Evolutionary conservation across 1,139 yeast genomes (phyloP).

Genomic region (Entelexis sorbosivorans): DNA sequence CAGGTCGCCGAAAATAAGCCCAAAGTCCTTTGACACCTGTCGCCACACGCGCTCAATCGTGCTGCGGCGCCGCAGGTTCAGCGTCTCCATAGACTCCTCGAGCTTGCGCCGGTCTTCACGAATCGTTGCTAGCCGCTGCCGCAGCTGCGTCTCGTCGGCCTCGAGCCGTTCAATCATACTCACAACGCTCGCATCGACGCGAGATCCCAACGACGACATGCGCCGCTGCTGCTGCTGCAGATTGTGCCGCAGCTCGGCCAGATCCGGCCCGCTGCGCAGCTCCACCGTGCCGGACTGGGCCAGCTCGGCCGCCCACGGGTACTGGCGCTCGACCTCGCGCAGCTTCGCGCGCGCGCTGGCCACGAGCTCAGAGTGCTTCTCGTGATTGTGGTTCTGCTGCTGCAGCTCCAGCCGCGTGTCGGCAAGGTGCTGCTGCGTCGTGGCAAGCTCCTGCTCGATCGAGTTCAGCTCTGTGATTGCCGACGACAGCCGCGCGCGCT

Average conservation of each 20-base stretch:
- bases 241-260: conserved; percentile 10
- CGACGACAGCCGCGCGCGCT: conserved; percentile 3
- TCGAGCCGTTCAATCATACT: conserved; percentile 90
- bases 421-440: neutral
- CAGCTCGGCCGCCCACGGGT: conserved; percentile 57
- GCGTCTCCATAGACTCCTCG: conserved; percentile 72
- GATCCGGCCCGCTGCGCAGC: conserved; percentile 5
- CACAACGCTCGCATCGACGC: conserved; percentile 82
- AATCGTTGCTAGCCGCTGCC: conserved; percentile 73
- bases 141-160: conserved; percentile 69
- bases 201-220: conserved; percentile 13
- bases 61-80: conserved; percentile 77
- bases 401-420: conserved; percentile 15
- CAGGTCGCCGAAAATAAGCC: conserved; percentile 80
- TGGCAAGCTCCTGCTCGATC: conserved; percentile 7
- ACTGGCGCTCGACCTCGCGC: conserved; percentile 42
- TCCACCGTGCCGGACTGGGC: neutral
- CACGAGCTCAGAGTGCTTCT: conserved; percentile 2
- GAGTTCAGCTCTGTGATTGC: conserved; percentile 8
- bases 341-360: conserved; percentile 26
- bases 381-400: conserved; percentile 9
- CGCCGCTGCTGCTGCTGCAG: conserved; percentile 15
- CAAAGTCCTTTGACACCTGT: conserved; percentile 71
- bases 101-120: conserved; percentile 86
- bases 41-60: conserved; percentile 77